Evolutionary conservation across 192 early-diverging fungal species (phyloP), one percentile per base, ranked within the genome.

Genomic region (Backusella macrospora): DNA sequence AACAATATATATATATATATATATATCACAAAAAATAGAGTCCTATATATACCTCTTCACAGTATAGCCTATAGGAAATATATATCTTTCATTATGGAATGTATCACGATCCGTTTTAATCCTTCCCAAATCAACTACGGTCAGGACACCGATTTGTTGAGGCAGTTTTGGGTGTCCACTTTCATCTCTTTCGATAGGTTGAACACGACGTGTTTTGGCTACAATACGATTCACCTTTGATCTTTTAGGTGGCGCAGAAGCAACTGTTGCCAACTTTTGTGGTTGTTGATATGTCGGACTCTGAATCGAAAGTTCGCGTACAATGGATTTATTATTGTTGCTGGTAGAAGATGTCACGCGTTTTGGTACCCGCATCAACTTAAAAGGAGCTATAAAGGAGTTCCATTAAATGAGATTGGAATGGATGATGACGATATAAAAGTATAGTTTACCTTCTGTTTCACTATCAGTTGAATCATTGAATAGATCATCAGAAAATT

Each of bases 1-100:
- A n/a, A n/a, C n/a, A n/a, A n/a, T n/a, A 34, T 34, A 34, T 34
- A 34, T 34, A 34, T 34, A 34, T 34, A 34, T 34, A 34, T 34
- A 34, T 34, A 34, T 34, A 34, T 8, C 39, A 43, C 16, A n/a
- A n/a, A n/a, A n/a, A n/a, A n/a, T n/a, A n/a, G n/a, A n/a, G n/a
- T n/a, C n/a, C n/a, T 34, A 34, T 34, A 34, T 34, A 34, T 34
- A 34, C 81, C 81, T 71, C 21, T 66, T 80, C 6, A 90, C 86
- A 5, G 84, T 90, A 81, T 95, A 98, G 8, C 96, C 95, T 3
- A 96, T 91, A 1, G 96, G 96, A 84, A 88, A 98, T 46, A 98
- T 96, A 74, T 98, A 96, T 14, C 95, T 87, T 73, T 96, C 94
- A 70, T 87, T 94, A 71, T 98, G 95, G 76, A 92, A 98, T 0